Evolutionary conservation across 116 monocot genomes (phyloP).

Genomic region (Dioscorea cayenensis): DNA sequence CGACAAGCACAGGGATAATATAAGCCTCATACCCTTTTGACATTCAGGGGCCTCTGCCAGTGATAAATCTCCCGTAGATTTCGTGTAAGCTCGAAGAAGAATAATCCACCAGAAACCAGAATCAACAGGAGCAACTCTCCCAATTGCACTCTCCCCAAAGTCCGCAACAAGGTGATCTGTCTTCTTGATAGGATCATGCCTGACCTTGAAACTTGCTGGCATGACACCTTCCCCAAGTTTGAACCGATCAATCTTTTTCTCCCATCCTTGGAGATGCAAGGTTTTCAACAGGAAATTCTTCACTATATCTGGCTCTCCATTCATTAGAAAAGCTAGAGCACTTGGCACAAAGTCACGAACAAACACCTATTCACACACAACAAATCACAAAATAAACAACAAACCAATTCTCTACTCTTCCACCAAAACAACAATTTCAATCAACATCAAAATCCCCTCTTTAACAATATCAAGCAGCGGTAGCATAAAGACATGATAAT

Average conservation of each 20-base stretch:
- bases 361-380: conserved; percentile 37
- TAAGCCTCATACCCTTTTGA: conserved; percentile 61
- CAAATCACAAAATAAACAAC: background rate
- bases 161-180: conserved; percentile 50
- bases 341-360: conserved; percentile 66
- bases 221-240: conserved; percentile 66
- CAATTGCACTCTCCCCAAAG: conserved; percentile 67
- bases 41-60: conserved; percentile 48
- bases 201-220: conserved; percentile 64
- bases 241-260: conserved; percentile 58
- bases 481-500: too few species aligned
- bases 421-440: too few species aligned
- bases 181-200: conserved; percentile 30
- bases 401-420: too few species aligned
- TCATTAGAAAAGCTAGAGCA: conserved; percentile 66
- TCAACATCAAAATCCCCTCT: background rate
- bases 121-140: conserved; percentile 60
- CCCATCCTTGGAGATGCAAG: conserved; percentile 42
- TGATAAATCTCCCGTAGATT: conserved; percentile 46
- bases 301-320: conserved; percentile 44
- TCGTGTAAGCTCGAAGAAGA: conserved; percentile 62
- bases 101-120: conserved; percentile 81
- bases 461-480: background rate
- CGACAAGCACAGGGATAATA: conserved; percentile 48
- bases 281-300: conserved; percentile 59